These are phyloP conservation scores for Neurospora crassa DNA, from an alignment of 2,329 filamentous ascomycete species.

Conservation along the genomic window DNA sequence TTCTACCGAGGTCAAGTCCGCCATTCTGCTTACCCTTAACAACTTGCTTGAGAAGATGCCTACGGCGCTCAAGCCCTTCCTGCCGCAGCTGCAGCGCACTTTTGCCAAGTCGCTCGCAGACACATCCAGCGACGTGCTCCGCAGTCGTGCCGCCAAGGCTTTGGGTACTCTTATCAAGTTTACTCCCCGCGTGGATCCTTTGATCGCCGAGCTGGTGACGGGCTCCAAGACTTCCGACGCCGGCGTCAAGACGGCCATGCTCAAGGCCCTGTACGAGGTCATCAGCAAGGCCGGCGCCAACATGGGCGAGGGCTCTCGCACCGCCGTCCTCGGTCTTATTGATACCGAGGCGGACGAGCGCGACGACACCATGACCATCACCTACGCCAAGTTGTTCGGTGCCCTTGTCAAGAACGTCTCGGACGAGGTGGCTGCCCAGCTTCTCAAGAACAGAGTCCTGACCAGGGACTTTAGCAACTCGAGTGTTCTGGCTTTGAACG, in stretches of 20 bases:
- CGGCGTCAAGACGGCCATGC: slow-evolving; percentile 89
- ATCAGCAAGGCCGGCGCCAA: slow-evolving; percentile 88
- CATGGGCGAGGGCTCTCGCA: slow-evolving; percentile 86
- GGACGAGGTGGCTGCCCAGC: slow-evolving; percentile 50
- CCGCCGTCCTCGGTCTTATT: slow-evolving; percentile 79
- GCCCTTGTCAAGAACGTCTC: slow-evolving; percentile 83
- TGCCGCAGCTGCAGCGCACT: slow-evolving; percentile 91
- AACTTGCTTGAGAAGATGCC: slow-evolving; percentile 96
- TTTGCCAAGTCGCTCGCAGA: slow-evolving; percentile 96
- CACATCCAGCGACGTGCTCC: slow-evolving; percentile 77
- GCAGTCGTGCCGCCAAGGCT: slow-evolving; percentile 84
- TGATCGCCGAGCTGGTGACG: slow-evolving; percentile 87
- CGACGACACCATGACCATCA: slow-evolving; percentile 73
- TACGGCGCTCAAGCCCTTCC: slow-evolving; percentile 86
- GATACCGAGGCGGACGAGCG: slow-evolving; percentile 70
- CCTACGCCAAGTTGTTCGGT: slow-evolving; percentile 81
- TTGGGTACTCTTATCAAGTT: slow-evolving; percentile 91
- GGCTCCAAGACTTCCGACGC: slow-evolving; percentile 83
- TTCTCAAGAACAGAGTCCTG: slow-evolving; percentile 66
- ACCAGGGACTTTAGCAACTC: slow-evolving; percentile 65
- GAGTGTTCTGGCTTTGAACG: slow-evolving; percentile 80
- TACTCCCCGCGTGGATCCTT: slow-evolving; percentile 87
- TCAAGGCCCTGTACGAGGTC: slow-evolving; percentile 93
- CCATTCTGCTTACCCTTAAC: slow-evolving; percentile 88
- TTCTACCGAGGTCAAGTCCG: slow-evolving; percentile 91